Evolutionary conservation across 1,284 basidiomycete genomes (phyloP).

Genomic region (Ganoderma meredithae): DNA sequence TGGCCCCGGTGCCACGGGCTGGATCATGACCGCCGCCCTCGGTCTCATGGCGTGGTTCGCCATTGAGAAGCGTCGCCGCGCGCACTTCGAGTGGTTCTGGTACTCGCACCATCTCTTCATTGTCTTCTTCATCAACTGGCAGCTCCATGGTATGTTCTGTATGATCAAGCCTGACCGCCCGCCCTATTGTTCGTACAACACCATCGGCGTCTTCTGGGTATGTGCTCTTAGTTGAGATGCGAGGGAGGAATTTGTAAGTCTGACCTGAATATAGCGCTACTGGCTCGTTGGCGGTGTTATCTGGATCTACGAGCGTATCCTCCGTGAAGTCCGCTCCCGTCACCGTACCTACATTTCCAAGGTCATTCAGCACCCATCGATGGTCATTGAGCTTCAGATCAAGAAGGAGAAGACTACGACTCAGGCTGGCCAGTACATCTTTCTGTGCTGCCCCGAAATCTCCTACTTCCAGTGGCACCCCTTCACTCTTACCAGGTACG

Average conservation of each 20-base stretch:
- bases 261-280: conserved; percentile 67
- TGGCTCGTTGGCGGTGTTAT: conserved; percentile 89
- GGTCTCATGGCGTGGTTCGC: conserved; percentile 85
- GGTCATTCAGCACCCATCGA: conserved; percentile 91
- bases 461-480: conserved; percentile 96
- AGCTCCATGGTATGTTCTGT: conserved; percentile 94
- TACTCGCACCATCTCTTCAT: conserved; percentile 91
- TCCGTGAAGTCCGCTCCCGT: conserved; percentile 87
- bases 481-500: conserved; percentile 84
- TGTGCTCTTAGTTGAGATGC: conserved; percentile 16
- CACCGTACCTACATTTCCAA: conserved; percentile 91
- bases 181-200: conserved; percentile 84
- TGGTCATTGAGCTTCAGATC: conserved; percentile 91
- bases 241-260: background rate
- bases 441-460: conserved; percentile 85
- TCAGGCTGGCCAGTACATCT: conserved; percentile 89
- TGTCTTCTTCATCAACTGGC: conserved; percentile 90
- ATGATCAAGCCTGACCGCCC: conserved; percentile 91
- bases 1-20: conserved; percentile 90
- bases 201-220: conserved; percentile 94
- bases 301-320: conserved; percentile 85
- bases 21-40: conserved; percentile 84
- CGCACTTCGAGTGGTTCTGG: conserved; percentile 88
- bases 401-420: conserved; percentile 89
- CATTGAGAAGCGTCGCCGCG: conserved; percentile 76